Base-by-base conservation (phyloP, 1,139 yeast species). In the Saccharomyces hybrid region DNA sequence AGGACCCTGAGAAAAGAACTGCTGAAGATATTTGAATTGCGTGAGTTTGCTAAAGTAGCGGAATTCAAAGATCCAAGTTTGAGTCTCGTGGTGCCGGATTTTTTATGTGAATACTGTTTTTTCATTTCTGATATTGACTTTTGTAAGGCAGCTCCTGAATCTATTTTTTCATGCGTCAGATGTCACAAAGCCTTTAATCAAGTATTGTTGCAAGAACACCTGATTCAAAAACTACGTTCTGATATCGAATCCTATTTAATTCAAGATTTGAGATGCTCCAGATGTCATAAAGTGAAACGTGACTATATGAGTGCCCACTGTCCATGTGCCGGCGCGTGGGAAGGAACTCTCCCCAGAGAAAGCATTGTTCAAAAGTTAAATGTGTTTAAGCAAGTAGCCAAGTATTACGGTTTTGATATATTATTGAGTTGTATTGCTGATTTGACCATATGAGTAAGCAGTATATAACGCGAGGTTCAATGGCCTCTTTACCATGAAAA, bases 241-340 rank as follows among this genome's bases (percentile, higher is more conserved):
- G 64, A 78, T 38, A 57, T 88, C 2, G 77, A 84, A n/a, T 73
- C 76, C 52, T 93, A 79, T 69, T 82, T 83, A 64, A 74, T 79
- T 46, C 99, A 95, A 70, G 99, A 93, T 69, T 74, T 88, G 63
- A 80, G 80, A 61, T 95, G 99, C 70, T 67, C 72, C 14, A 88
- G 87, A 67, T 95, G 99, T 71, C 77, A 80, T 46, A 81, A 77
- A 56, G 75, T 89, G 54, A 81, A 83, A 62, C 81, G 80, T 42
- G 84, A 81, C 62, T 85, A 86, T 59, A 76, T 95, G 80, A 80
- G 90, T 50, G 76, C 76, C 34, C 83, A 84, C 68, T 95, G 99
- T 70, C 73, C 79, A 42, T 95, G 99, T 68, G 90, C 99, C 0
- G 99, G 99, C 3, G 69, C 72, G 38, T 93, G 96, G 96, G 73